phyloP scores from a whole-genome alignment of 1,284 basidiomycete genomes.

The Malassezia furfur region DNA sequence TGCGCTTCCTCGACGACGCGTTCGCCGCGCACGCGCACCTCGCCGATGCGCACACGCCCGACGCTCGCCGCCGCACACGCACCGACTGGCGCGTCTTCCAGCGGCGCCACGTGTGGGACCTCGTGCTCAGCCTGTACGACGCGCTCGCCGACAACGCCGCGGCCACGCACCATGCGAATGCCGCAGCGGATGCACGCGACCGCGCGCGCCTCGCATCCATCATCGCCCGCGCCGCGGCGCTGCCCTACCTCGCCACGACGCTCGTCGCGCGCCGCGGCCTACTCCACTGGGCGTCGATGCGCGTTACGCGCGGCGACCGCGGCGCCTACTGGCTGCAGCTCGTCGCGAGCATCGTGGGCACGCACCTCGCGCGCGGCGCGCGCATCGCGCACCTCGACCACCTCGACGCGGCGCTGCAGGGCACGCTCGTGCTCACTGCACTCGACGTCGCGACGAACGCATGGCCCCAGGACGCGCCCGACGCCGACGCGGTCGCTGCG shows the following conservation, averaged over 20 bases:
- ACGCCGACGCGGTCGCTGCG: not conserved
- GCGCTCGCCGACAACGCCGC: not conserved
- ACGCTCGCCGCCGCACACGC: constrained; percentile 24
- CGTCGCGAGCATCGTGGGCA: constrained; percentile 1
- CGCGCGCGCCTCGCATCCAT: constrained; percentile 11
- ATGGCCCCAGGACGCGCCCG: not conserved
- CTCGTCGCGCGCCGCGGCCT: constrained; percentile 24
- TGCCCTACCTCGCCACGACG: constrained; percentile 23
- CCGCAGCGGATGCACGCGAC: not conserved
- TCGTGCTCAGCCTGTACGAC: constrained; percentile 69
- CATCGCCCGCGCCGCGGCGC: constrained; percentile 13
- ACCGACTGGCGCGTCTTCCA: constrained; percentile 73
- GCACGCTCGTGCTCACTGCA: constrained; percentile 13
- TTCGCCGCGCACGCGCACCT: constrained; percentile 43
- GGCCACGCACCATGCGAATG: not conserved
- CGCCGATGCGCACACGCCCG: constrained; percentile 1
- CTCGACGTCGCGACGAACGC: constrained; percentile 11
- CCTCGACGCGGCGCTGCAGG: constrained; percentile 20
- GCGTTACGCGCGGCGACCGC: constrained; percentile 6
- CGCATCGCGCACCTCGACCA: constrained; percentile 17
- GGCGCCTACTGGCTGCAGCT: constrained; percentile 2
- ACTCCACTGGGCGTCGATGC: constrained; percentile 30
- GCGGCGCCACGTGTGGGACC: constrained; percentile 74
- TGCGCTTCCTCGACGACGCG: constrained; percentile 70
- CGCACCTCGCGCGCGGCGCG: constrained; percentile 17